Base-by-base conservation (phyloP, 495 filamentous ascomycete species). In the Aspergillus coremiiformis region DNA sequence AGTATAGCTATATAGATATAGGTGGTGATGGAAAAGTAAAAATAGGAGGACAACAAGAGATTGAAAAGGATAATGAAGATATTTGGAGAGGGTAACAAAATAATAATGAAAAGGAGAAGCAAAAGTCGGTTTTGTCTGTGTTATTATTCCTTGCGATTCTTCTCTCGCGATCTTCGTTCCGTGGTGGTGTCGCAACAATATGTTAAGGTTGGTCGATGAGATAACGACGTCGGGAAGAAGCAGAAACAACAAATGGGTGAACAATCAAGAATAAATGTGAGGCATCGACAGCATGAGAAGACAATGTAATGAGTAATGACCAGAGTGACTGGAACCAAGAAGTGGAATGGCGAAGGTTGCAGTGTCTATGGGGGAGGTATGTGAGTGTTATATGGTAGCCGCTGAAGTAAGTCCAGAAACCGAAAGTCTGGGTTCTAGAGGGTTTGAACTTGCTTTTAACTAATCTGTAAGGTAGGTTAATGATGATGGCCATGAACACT, bases 171-270 rank as follows among this genome's bases (percentile, higher is more conserved):
- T 11, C 22, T 11, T 47, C 46, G 39, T 45, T 46, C 23, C 21
- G 20, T 45, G 17, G 53, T 19, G 39, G 46, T 50, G 50, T 50
- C 41, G 50, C 42, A 53, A 50, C 43, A 52, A 42, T 48, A 54
- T 47, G 46, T 39, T 57, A 55, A 52, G 44, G 42, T 47, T 44
- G 46, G 35, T 52, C 52, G 45, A 61, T 61, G 58, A 61, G 57
- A 53, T 48, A 57, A 61, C 42, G 51, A 61, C 27, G 22, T 43
- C 21, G 47, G 35, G 33, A 26, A 43, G 47, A 23, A 19, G 29
- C 39, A 44, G 14, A 29, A 47, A 26, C 12, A 47, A 26, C 29
- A 5, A 32, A 46, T 23, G 44, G 11, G 44, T 27, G 17, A 29
- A 32, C 8, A 15, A 27, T 30, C 21, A 26, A 47, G 41, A 20